Conservation (phyloP, 2,329 filamentous ascomycete species). For the Fusarium sp. region DNA sequence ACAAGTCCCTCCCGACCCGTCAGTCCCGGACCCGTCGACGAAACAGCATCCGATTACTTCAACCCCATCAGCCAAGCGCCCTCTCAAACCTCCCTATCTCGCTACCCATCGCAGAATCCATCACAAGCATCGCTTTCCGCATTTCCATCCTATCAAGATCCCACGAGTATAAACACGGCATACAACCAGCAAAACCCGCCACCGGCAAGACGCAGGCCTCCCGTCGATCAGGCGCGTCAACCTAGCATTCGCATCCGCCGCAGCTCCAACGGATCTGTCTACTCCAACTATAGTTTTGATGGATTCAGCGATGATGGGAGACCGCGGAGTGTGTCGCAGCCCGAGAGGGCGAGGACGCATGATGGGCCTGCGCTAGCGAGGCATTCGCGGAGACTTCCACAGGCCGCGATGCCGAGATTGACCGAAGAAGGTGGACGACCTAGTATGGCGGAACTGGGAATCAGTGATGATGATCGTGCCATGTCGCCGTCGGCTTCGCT, state of each 20-base stretch:
- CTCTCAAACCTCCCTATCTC: conserved; percentile 36
- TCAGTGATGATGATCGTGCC: conserved; percentile 24
- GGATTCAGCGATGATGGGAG: conserved; percentile 36
- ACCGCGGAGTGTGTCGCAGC: conserved; percentile 54
- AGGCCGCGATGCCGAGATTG: conserved; percentile 53
- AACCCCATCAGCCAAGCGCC: conserved; percentile 38
- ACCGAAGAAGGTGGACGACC: conserved; percentile 55
- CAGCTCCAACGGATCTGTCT: conserved; percentile 40
- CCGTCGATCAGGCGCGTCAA: conserved; percentile 32
- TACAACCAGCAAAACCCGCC: conserved; percentile 9
- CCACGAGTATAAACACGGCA: neutral
- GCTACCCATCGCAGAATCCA: conserved; percentile 13
- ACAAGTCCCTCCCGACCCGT: conserved; percentile 34
- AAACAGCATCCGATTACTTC: conserved; percentile 43
- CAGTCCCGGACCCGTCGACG: conserved; percentile 38
- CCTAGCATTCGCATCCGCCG: conserved; percentile 46
- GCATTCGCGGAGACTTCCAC: conserved; percentile 49
- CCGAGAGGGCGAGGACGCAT: conserved; percentile 42
- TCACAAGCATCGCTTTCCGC: conserved; percentile 30
- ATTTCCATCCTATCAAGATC: conserved; percentile 23
- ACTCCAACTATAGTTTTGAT: conserved; percentile 32
- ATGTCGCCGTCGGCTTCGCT: conserved; percentile 47
- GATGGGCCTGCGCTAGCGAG: conserved; percentile 41
- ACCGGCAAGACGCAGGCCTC: conserved; percentile 25
- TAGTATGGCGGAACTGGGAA: conserved; percentile 51